Conservation (phyloP, 257 asterid genomes). For the Avicennia marina region DNA sequence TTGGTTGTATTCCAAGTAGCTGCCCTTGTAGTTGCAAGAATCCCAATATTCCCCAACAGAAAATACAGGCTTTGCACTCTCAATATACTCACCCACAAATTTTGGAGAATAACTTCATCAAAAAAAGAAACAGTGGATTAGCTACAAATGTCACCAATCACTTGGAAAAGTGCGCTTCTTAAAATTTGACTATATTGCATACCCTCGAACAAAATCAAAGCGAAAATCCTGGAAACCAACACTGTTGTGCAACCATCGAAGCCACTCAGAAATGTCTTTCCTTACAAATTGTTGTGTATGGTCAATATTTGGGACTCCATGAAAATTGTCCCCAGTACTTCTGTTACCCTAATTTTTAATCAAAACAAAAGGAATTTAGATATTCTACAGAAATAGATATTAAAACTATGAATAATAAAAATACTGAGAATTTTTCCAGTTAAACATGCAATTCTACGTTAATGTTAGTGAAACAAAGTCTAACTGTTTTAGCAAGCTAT, state of each 20-base stretch:
- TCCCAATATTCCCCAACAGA: conserved; percentile 96
- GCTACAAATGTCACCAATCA: neutral
- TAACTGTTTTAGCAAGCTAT: neutral
- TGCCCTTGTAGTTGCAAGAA: conserved; percentile 81
- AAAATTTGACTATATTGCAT: conserved; percentile 15
- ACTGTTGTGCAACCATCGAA: conserved; percentile 60
- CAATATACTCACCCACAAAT: conserved; percentile 83
- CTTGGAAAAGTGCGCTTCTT: neutral
- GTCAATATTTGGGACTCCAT: conserved; percentile 90
- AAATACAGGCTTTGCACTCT: conserved; percentile 67
- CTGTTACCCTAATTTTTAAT: conserved; percentile 60
- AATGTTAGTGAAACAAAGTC: neutral
- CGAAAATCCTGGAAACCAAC: conserved; percentile 97
- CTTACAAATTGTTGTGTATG: conserved; percentile 79
- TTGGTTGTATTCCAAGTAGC: conserved; percentile 80
- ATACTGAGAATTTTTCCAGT: neutral
- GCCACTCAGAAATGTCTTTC: conserved; percentile 79
- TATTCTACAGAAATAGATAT: too few relatives aligned
- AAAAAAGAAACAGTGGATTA: conserved; percentile 12
- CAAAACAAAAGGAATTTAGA: neutral
- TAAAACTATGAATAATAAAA: too few relatives aligned
- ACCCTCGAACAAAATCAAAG: conserved; percentile 95
- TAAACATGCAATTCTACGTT: neutral
- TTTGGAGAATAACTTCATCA: conserved; percentile 66
- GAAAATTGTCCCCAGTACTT: conserved; percentile 87